Percentiles rank a stretch among this genome's conserved stretches.
Evolutionary conservation across 768 basidiomycete genomes (phyloP).

Genomic region (Clitopilus hobsonii): DNA sequence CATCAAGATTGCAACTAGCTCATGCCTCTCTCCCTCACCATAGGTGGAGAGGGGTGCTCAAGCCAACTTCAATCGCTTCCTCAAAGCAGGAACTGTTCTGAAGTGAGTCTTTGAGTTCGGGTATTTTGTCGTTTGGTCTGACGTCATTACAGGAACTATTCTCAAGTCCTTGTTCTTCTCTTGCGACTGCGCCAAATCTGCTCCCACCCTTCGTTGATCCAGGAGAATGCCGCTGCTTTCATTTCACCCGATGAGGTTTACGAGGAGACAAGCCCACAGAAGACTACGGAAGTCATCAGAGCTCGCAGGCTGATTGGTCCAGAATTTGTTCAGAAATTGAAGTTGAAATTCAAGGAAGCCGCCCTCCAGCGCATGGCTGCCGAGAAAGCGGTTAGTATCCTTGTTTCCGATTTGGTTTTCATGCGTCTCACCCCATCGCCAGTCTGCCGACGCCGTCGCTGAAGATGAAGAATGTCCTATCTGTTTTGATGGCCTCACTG

Average conservation of each 20-base stretch:
- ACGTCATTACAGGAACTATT: constrained; percentile 41
- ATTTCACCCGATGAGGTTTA: constrained; percentile 35
- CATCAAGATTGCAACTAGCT: no score
- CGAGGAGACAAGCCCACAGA: constrained; percentile 21
- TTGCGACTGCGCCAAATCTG: constrained; percentile 64
- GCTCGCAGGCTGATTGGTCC: constrained; percentile 37
- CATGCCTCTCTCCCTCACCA: no score
- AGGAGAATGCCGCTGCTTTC: constrained; percentile 46
- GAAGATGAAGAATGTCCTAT: constrained; percentile 64
- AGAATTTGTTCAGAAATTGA: constrained; percentile 48
- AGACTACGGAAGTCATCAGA: constrained; percentile 38
- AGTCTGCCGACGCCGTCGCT: constrained; percentile 44
- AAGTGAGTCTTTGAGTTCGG: constrained; percentile 35
- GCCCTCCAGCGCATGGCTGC: constrained; percentile 40
- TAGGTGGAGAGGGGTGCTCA: constrained; percentile 52
- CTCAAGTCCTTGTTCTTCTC: constrained; percentile 45
- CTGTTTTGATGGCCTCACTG: constrained; percentile 54
- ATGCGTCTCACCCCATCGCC: not conserved
- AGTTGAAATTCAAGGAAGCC: constrained; percentile 36
- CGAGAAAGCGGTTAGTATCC: constrained; percentile 44
- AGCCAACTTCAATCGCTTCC: constrained; percentile 59
- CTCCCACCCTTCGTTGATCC: constrained; percentile 63
- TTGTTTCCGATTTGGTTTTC: not conserved
- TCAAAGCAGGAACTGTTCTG: constrained; percentile 60
- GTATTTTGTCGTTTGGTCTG: not conserved